Evolutionary conservation across 202 grass and related monocot genomes (phyloP), one percentile per base, ranked within the genome.

Genomic region (Schoenoplectus triqueter): DNA sequence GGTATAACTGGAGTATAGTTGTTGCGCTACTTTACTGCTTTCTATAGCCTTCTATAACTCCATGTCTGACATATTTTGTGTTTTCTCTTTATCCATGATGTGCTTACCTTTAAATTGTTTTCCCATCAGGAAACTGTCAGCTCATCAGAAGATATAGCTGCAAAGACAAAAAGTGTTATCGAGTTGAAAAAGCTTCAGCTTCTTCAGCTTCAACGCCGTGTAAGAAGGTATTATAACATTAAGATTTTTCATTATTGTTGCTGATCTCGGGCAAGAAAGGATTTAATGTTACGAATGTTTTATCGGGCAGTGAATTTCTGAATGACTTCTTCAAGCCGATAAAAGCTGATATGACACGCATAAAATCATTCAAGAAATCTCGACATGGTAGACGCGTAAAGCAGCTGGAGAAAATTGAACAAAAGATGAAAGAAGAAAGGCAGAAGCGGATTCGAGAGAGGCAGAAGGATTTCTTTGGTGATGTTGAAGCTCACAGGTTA

Each of bases 401-500:
- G 76, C 96, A 99, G 61, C 91, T 99, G 77, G 96, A 99, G 86
- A 99, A 90, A 88, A 91, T 95, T 91, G 96, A 99, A 91, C 96
- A 99, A 73, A 99, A 99, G 87, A 96, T 99, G 96, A 99, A 99
- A 87, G 96, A 99, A 86, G 96, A 99, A 84, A 96, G 96, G 66
- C 96, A 99, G 85, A 99, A 92, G 86, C 88, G 96, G 87, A 96
- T 99, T 66, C 93, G 93, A 55, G 96, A 99, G 82, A 94, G 93
- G 67, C 96, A 99, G 78, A 99, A 94, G 85, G 93, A 96, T 78
- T 99, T 99, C 93, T 99, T 99, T 85, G 90, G 90, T 87, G 90
- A 96, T 89, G 88, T 96, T 87, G 96, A 99, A 83, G 80, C 88
- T 80, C 93, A 99, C 88, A 95, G 92, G 96, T 95, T 89, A 31